phyloP scores from a whole-genome alignment of 495 filamentous ascomycete species.

The Daldinia grandis region DNA sequence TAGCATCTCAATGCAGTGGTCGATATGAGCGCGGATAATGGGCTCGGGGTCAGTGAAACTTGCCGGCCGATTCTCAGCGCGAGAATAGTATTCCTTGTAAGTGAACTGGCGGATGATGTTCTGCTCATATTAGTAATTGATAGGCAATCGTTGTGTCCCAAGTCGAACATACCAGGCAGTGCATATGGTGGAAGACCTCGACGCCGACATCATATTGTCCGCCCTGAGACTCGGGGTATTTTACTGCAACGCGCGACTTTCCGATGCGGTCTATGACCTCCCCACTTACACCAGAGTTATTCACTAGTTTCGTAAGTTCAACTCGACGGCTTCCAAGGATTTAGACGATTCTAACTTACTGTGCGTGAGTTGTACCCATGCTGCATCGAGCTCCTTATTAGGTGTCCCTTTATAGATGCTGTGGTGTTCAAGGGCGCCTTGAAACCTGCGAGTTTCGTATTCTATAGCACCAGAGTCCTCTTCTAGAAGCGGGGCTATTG shows the following conservation, averaged over 20 bases:
- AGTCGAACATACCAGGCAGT: constrained; percentile 6
- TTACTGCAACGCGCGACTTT: constrained; percentile 11
- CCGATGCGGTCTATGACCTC: constrained; percentile 2
- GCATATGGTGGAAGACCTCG: constrained; percentile 20
- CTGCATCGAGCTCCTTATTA: constrained; percentile 16
- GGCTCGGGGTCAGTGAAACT: background rate
- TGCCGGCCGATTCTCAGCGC: background rate
- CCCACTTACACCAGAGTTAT: background rate
- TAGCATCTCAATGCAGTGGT: constrained; percentile 5
- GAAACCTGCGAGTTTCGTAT: constrained; percentile 13
- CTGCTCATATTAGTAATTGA: background rate
- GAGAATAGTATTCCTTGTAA: background rate
- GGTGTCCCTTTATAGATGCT: constrained; percentile 18
- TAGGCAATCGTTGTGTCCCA: no score
- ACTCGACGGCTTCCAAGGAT: background rate
- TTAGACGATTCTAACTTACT: background rate
- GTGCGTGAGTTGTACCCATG: constrained; percentile 7
- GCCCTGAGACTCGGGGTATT: constrained; percentile 15
- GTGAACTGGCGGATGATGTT: background rate
- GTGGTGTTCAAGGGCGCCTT: constrained; percentile 12
- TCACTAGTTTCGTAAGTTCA: background rate
- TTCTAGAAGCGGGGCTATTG: background rate
- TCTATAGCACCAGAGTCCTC: constrained; percentile 6
- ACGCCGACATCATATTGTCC: constrained; percentile 14
- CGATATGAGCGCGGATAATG: background rate